Base-by-base conservation (phyloP, 345 rosid species). In the Sonneratia alba region DNA sequence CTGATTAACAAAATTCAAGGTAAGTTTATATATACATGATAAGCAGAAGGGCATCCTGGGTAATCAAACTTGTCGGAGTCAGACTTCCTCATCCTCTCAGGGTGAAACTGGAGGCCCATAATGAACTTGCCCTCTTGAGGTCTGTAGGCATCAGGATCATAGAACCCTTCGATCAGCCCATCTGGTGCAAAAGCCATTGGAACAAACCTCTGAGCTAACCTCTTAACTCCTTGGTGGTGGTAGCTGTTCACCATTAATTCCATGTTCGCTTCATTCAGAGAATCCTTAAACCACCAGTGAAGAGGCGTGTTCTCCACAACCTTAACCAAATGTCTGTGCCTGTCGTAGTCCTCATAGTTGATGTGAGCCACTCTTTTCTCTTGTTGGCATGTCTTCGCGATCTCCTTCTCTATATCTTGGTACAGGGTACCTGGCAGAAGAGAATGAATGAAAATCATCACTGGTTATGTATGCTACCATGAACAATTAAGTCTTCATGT, bases 161-260 rank as follows among this genome's bases (percentile, higher is more conserved):
- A 92, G 68, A 92, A 92, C 66, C 97, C 97, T 79, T 92, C 96
- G 21, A 89, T 81, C 76, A 92, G 79, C 13, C 88, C 98, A 79
- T 92, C 98, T 0, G 90, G 88, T 1, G 93, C 87, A 71, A 84
- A 90, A 22, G 95, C 95, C 95, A 87, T 90, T 0, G 97, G 91
- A 51, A 87, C 85, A 12, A 92, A 90, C 67, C 96, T 80, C 37
- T 81, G 82, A 0, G 91, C 93, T 73, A 88, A 79, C 74, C 77
- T 86, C 81, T 87, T 92, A 34, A 92, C 93, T 14, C 98, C 95
- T 81, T 92, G 96, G 72, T 92, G 98, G 47, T 92, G 98, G 78
- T 92, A 92, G 74, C 98, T 90, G 57, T 90, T 92, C 45, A 92
- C 98, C 78, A 49, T 67, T 64, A 92, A 85, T 75, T 89, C 89